Evolutionary conservation across 2,329 filamentous ascomycete genomes (phyloP).

Genomic region (Penicillium sp.): DNA sequence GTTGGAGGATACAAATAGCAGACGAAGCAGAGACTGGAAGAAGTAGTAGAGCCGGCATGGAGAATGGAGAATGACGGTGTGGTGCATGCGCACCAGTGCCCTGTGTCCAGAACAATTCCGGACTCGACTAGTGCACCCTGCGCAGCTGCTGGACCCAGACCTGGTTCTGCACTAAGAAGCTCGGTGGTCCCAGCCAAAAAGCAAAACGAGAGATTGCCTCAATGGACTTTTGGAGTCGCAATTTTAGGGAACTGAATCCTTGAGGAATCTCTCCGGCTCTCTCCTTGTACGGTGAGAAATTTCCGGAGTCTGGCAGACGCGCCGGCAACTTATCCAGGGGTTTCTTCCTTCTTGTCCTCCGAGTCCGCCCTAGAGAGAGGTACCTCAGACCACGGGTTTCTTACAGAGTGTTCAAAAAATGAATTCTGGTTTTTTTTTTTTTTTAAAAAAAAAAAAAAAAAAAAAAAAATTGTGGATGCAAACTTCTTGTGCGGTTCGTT

Average conservation of each 20-base stretch:
- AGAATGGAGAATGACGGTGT: slow-evolving; percentile 11
- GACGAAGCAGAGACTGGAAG: background rate
- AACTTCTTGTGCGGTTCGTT: slow-evolving; percentile 12
- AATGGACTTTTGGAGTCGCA: slow-evolving; percentile 1
- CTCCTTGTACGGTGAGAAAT: slow-evolving; percentile 9
- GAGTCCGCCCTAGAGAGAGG: background rate
- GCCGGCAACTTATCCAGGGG: background rate
- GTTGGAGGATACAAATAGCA: slow-evolving; percentile 27
- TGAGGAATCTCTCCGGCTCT: background rate
- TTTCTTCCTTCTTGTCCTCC: background rate
- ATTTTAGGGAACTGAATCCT: slow-evolving; percentile 5
- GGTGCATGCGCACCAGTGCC: background rate
- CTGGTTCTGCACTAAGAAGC: slow-evolving; percentile 2
- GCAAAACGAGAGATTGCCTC: background rate
- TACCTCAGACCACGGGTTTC: no score
- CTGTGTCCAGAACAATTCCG: slow-evolving; percentile 7
- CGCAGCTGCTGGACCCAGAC: slow-evolving; percentile 5
- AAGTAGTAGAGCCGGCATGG: background rate
- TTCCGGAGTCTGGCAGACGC: background rate
- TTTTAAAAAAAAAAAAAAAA: slow-evolving; percentile 3
- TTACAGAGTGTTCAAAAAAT: background rate
- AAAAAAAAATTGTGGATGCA: slow-evolving; percentile 2
- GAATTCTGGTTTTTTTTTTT: background rate
- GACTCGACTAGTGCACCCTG: slow-evolving; percentile 6
- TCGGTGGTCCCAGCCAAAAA: background rate